Evolutionary conservation across 1,284 basidiomycete genomes (phyloP), one percentile per base, ranked within the genome.

Genomic region (Rhodotorula sp.): DNA sequence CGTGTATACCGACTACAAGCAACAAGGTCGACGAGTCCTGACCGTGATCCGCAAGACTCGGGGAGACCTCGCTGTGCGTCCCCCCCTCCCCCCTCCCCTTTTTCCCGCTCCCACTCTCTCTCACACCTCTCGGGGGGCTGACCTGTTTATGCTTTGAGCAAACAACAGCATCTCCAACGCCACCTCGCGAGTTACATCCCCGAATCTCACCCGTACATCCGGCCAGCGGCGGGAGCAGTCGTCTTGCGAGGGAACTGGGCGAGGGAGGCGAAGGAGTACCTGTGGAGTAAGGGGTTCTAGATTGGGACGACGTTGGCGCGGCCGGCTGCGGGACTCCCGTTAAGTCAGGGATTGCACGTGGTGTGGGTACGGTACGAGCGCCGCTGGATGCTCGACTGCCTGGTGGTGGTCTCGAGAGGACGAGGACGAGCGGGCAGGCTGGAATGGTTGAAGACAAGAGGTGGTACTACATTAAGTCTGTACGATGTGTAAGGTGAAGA

Each of bases 221-320:
- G 71, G 64, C 62, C 62, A 4, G 47, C 65, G 31, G 58, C 65
- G 31, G 51, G 70, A 24, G 70, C 71, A 52, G 50, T 74, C 44
- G 58, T 74, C 15, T 34, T 74, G 53, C 62, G 58, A 30, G 72
- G 72, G 1, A 70, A 74, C 50, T 71, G 65, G 64, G 63, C 62
- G 9, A 46, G 70, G 18, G 70, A 74, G 58, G 56, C 51, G 8
- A 74, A 74, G 46, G 69, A 69, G 56, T 71, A 65, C 67, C 61
- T 74, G 24, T 59, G 59, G 15, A 50, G 37, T 4, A 62, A 53
- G 51, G 69, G 70, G 15, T 74, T 74, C 63, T 74, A 50, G 31
- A 18, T 52, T n/a, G n/a, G 5, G 13, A 13, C 18, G n/a, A n/a
- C n/a, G n/a, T n/a, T n/a, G n/a, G n/a, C n/a, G n/a, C n/a, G n/a